Evolutionary conservation across 2,329 filamentous ascomycete genomes (phyloP).

Genomic region (Hypoxylon sp.): DNA sequence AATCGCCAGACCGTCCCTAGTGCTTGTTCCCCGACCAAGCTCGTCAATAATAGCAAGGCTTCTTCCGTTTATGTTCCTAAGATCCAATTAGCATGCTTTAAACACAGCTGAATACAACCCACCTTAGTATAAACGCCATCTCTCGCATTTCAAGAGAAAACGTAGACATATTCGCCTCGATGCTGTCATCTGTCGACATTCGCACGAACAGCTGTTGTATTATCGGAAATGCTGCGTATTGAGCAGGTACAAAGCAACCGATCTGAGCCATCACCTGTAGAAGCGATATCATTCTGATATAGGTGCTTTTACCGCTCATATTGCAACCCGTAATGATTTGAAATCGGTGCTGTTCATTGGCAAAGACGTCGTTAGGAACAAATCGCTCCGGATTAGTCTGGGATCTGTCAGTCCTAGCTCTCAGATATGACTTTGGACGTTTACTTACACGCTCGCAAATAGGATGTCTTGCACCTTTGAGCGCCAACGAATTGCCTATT

Average conservation of each 20-base stretch:
- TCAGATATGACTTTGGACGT: background rate
- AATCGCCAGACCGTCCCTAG: constrained; percentile 87
- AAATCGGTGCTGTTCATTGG: constrained; percentile 82
- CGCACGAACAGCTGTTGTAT: constrained; percentile 87
- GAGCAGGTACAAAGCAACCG: constrained; percentile 88
- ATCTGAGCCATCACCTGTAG: constrained; percentile 94
- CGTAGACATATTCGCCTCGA: constrained; percentile 91
- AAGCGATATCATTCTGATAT: constrained; percentile 86
- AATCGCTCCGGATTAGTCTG: constrained; percentile 74
- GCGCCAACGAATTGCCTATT: constrained; percentile 74
- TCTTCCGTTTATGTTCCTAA: constrained; percentile 77
- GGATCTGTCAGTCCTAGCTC: constrained; percentile 11
- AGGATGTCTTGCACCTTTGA: constrained; percentile 81
- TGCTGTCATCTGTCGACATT: constrained; percentile 85
- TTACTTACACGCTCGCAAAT: constrained; percentile 74
- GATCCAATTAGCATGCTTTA: constrained; percentile 24
- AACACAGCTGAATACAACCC: constrained; percentile 10
- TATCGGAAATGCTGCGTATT: constrained; percentile 84
- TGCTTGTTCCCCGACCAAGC: constrained; percentile 90
- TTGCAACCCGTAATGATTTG: constrained; percentile 97
- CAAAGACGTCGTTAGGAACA: constrained; percentile 91
- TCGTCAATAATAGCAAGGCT: constrained; percentile 92
- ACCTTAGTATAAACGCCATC: constrained; percentile 88
- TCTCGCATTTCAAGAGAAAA: constrained; percentile 97
- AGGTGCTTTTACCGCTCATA: constrained; percentile 98